Evolutionary conservation across 2,329 filamentous ascomycete genomes (phyloP).

Genomic region (Ampelomyces quisqualis): DNA sequence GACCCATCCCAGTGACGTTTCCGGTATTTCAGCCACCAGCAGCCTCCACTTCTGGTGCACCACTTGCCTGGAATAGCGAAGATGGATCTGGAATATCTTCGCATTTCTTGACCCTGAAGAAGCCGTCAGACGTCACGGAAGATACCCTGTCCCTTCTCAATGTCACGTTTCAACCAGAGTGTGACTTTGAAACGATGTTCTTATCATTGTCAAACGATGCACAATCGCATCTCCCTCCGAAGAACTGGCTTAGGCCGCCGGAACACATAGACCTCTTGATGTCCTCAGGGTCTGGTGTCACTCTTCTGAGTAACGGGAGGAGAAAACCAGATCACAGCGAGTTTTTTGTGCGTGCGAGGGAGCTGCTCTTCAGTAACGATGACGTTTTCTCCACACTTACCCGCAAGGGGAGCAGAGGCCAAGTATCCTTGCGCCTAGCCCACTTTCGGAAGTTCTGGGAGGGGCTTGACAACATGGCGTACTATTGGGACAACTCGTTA

Average conservation of each 20-base stretch:
- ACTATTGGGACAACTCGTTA: conserved; percentile 63
- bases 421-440: conserved; percentile 52
- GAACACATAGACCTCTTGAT: conserved; percentile 32
- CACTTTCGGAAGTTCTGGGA: conserved; percentile 63
- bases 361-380: conserved; percentile 57
- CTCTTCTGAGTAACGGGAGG: conserved; percentile 51
- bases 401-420: conserved; percentile 50
- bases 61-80: conserved; percentile 36
- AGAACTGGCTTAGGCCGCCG: conserved; percentile 34
- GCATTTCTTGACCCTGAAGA: conserved; percentile 47
- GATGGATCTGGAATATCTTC: conserved; percentile 45
- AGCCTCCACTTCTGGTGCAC: conserved; percentile 25
- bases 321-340: conserved; percentile 51
- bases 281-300: conserved; percentile 25
- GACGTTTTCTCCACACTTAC: conserved; percentile 59
- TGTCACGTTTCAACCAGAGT: conserved; percentile 42
- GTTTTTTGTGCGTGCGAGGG: conserved; percentile 52
- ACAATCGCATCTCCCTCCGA: conserved; percentile 43
- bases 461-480: conserved; percentile 59
- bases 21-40: conserved; percentile 48
- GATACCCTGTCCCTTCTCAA: conserved; percentile 48
- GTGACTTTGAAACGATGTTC: conserved; percentile 45
- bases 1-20: conserved; percentile 55
- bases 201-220: conserved; percentile 35
- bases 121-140: conserved; percentile 45